Evolutionary conservation across 257 asterid species (phyloP).

Genomic region (Solanum paucissectum): DNA sequence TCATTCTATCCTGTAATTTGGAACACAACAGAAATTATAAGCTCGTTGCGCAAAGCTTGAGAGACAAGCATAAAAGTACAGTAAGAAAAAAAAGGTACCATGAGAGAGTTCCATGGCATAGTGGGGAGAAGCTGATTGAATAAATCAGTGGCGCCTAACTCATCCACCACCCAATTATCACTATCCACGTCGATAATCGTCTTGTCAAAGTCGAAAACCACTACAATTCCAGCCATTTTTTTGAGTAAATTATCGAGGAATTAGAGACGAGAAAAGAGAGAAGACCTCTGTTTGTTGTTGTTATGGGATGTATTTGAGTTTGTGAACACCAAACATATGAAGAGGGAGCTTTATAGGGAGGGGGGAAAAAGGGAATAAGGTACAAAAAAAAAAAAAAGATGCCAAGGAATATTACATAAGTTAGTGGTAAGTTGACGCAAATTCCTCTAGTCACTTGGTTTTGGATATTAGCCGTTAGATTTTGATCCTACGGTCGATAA

Average conservation of each 20-base stretch:
- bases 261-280: neutral
- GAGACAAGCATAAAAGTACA: neutral
- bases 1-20: conserved; percentile 21
- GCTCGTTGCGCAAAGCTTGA: neutral
- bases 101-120: conserved; percentile 28
- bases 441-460: neutral
- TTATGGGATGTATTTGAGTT: neutral
- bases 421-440: conserved; percentile 1
- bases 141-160: conserved; percentile 9
- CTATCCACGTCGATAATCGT: conserved; percentile 26
- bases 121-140: conserved; percentile 21
- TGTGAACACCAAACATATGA: neutral
- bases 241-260: no score
- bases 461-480: conserved; percentile 10
- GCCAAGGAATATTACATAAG: conserved; percentile 37
- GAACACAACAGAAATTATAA: neutral
- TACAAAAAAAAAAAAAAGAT: conserved; percentile 2
- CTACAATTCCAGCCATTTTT: conserved; percentile 7
- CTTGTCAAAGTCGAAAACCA: conserved; percentile 25
- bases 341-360: neutral
- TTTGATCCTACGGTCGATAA: neutral
- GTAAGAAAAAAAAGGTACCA: neutral
- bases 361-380: neutral
- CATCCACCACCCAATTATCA: conserved; percentile 27
- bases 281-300: neutral